phyloP scores from a whole-genome alignment of 2,329 filamentous ascomycete genomes.

The Pseudogymnoascus sp. region DNA sequence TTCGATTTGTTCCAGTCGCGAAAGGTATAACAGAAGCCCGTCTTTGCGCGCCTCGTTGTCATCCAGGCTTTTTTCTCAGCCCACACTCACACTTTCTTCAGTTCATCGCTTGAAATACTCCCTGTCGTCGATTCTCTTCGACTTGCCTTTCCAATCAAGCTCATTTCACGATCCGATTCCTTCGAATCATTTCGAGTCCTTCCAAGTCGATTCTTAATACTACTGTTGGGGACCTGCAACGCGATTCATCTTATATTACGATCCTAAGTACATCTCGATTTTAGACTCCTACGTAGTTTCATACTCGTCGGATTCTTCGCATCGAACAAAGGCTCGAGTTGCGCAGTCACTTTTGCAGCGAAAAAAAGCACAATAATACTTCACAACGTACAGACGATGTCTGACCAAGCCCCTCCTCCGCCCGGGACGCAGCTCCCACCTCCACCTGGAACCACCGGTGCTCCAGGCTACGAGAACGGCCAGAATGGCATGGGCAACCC shows the following conservation, averaged over 20 bases:
- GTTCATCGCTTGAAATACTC: background rate
- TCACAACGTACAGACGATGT: conserved; percentile 49
- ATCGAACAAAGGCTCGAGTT: background rate
- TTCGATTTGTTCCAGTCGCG: conserved; percentile 10
- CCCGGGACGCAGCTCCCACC: conserved; percentile 61
- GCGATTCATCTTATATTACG: background rate
- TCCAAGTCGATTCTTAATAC: background rate
- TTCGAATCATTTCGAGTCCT: conserved; percentile 9
- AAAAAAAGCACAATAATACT: background rate
- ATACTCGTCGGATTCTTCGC: conserved; percentile 8
- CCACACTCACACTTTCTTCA: background rate
- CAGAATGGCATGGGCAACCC: conserved; percentile 66
- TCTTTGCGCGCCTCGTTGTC: conserved; percentile 9
- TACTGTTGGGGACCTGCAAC: background rate
- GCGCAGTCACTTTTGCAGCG: conserved; percentile 5
- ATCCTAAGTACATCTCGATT: conserved; percentile 10
- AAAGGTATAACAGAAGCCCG: background rate
- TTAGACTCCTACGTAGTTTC: conserved; percentile 7
- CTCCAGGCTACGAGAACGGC: conserved; percentile 70
- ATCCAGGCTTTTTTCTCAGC: background rate
- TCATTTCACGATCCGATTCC: conserved; percentile 8
- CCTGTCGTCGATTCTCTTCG: conserved; percentile 3
- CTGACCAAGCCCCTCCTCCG: conserved; percentile 63
- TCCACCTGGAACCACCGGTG: conserved; percentile 60
- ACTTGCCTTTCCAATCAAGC: background rate